Conservation (phyloP, 495 filamentous ascomycete species). For the Lasiosphaeria miniovina region DNA sequence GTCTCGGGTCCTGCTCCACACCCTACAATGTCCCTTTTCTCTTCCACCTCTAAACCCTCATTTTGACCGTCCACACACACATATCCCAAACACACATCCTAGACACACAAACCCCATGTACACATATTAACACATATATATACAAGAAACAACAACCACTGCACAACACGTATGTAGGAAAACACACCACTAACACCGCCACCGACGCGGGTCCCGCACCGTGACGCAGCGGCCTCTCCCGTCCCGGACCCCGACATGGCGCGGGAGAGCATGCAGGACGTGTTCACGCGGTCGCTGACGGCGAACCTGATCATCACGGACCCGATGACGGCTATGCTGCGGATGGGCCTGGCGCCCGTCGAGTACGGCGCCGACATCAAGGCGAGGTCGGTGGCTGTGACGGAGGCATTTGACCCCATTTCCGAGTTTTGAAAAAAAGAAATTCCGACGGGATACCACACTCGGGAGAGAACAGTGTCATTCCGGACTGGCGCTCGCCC, state of each 20-base stretch:
- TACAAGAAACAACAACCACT: too few relatives aligned
- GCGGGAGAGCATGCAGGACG: slow-evolving; percentile 10
- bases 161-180: too few relatives aligned
- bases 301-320: slow-evolving; percentile 12
- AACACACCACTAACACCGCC: too few relatives aligned
- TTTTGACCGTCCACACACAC: too few relatives aligned
- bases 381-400: slow-evolving; percentile 17
- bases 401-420: neutral
- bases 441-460: neutral
- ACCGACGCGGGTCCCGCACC: neutral
- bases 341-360: slow-evolving; percentile 22
- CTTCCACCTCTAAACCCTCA: too few relatives aligned
- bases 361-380: slow-evolving; percentile 30
- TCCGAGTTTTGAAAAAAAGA: neutral
- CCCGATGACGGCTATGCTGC: slow-evolving; percentile 1
- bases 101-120: too few relatives aligned
- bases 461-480: too few relatives aligned
- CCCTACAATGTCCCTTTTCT: too few relatives aligned
- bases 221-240: neutral
- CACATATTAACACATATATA: too few relatives aligned
- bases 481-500: too few relatives aligned
- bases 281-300: slow-evolving; percentile 10
- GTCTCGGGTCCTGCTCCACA: too few relatives aligned
- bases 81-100: too few relatives aligned
- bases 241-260: slow-evolving; percentile 12